These are phyloP conservation scores for Albugo laibachii DNA, from an alignment of 352 stramenopile species.

Conservation along the genomic window DNA sequence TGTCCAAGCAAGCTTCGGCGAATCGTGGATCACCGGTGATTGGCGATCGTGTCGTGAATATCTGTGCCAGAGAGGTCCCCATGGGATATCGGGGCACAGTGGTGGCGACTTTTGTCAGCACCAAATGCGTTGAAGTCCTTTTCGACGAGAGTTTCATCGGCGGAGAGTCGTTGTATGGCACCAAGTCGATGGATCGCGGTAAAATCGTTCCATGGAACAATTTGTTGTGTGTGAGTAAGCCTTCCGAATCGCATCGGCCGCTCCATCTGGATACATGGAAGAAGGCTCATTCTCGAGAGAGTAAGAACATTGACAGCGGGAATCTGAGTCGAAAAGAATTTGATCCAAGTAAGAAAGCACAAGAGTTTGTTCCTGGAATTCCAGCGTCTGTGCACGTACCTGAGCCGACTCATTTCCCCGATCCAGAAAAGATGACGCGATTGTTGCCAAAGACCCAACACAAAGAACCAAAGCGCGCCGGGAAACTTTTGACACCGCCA, in stretches of 20 bases:
- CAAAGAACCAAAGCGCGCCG: too few species aligned
- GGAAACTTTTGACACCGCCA: too few species aligned
- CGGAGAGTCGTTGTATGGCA: conserved; percentile 88
- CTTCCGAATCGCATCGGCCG: conserved; percentile 8
- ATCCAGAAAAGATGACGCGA: too few species aligned
- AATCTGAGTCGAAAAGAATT: too few species aligned
- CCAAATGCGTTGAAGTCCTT: conserved; percentile 94
- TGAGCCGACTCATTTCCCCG: too few species aligned
- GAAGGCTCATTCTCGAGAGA: too few species aligned
- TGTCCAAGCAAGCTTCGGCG: conserved; percentile 29
- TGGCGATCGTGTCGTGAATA: conserved; percentile 95
- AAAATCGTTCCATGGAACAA: conserved; percentile 91
- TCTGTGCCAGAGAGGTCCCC: conserved; percentile 86
- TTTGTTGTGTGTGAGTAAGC: conserved; percentile 42
- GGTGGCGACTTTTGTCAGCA: conserved; percentile 91
- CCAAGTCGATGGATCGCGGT: conserved; percentile 86
- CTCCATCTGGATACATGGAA: not conserved
- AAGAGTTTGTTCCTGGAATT: too few species aligned
- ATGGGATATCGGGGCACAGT: conserved; percentile 96
- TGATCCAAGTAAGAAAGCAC: too few species aligned
- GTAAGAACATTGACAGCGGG: too few species aligned
- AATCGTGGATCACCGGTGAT: conserved; percentile 73
- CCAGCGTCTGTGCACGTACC: too few species aligned
- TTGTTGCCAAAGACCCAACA: too few species aligned
- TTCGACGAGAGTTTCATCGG: conserved; percentile 95